Conservation (phyloP, 345 rosid genomes). For the Eucalyptus regnans region DNA sequence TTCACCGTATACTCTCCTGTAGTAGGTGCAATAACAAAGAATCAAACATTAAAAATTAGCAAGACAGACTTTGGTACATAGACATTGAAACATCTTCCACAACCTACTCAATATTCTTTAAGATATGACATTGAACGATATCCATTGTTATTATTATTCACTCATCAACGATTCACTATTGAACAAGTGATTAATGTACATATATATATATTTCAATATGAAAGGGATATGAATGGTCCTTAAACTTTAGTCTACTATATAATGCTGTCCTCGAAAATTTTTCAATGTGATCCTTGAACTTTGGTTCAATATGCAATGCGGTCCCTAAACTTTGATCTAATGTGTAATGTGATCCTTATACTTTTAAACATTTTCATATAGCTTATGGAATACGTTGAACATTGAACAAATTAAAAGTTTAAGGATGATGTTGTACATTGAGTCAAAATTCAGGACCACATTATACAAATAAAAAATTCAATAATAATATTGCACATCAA, state of each 20-base stretch:
- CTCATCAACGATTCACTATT: background rate
- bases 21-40: background rate
- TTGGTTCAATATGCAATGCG: no score
- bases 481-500: background rate
- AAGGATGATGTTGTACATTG: background rate
- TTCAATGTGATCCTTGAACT: no score
- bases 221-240: background rate
- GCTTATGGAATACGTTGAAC: background rate
- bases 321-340: accelerated
- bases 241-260: background rate
- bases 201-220: background rate
- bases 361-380: background rate
- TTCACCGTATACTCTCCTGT: no score
- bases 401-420: background rate
- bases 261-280: accelerated
- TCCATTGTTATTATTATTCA: background rate
- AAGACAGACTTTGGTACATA: background rate
- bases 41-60: background rate
- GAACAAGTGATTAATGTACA: background rate
- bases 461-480: background rate
- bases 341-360: accelerated
- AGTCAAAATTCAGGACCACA: background rate
- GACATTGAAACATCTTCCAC: background rate
- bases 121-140: background rate
- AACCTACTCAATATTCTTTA: background rate